Percentiles rank a stretch among this genome's conserved stretches.
Conservation (phyloP, 192 early-diverging fungal genomes). For the Umbelopsis sp. region DNA sequence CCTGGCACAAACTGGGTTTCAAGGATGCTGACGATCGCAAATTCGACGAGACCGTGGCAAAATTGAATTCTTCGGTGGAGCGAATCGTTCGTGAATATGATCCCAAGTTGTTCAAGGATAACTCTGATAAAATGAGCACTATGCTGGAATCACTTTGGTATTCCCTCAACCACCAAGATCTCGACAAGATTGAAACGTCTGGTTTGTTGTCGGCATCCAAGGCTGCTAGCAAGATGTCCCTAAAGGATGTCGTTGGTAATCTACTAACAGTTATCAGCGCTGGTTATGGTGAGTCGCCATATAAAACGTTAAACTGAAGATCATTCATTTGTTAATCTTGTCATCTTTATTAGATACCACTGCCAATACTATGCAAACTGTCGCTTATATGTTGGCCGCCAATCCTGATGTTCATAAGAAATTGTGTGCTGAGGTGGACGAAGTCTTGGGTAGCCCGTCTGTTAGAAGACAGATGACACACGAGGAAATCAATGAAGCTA, state of each 20-base stretch:
- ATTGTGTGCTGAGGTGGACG: slow-evolving; percentile 16
- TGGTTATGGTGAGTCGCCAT: slow-evolving; percentile 15
- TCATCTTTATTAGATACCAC: background rate
- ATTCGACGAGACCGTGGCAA: background rate
- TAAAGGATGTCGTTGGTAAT: slow-evolving; percentile 12
- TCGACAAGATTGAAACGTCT: background rate
- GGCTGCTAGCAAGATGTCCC: slow-evolving; percentile 14
- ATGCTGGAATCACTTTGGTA: slow-evolving; percentile 22
- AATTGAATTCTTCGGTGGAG: background rate
- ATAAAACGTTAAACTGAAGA: background rate
- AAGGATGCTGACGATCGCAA: slow-evolving; percentile 12
- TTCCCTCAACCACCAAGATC: background rate
- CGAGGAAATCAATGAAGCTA: background rate
- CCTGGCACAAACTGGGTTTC: background rate
- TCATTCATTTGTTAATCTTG: background rate
- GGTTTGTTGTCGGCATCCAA: background rate
- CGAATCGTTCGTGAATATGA: background rate
- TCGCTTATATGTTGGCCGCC: background rate
- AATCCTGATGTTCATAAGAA: slow-evolving; percentile 4
- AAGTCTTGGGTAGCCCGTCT: background rate
- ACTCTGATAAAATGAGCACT: slow-evolving; percentile 14
- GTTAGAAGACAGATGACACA: background rate
- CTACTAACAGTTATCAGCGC: slow-evolving; percentile 17
- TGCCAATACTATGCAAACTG: slow-evolving; percentile 11
- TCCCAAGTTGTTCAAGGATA: background rate